Percentiles rank a stretch among this genome's conserved stretches.
Evolutionary conservation across 2,329 filamentous ascomycete genomes (phyloP).

Genomic region (Tolypocladium album): DNA sequence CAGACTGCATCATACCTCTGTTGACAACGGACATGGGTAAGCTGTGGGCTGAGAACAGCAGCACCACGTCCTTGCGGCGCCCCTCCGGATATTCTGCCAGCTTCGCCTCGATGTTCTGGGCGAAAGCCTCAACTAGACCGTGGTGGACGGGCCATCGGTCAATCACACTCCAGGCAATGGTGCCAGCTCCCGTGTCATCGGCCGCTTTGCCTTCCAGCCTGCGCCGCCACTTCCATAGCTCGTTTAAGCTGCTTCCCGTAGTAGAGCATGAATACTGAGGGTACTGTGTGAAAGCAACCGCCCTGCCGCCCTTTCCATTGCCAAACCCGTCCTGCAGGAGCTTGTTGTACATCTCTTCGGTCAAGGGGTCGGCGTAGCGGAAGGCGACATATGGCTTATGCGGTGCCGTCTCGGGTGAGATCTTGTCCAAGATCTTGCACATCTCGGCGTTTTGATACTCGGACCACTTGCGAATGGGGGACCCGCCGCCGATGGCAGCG

Average conservation of each 20-base stretch:
- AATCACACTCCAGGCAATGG: constrained; percentile 93
- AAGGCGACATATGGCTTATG: constrained; percentile 98
- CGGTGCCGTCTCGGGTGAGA: constrained; percentile 85
- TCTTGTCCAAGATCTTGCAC: constrained; percentile 91
- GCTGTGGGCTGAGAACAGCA: constrained; percentile 92
- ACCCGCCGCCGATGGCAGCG: constrained; percentile 89
- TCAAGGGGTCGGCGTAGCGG: constrained; percentile 86
- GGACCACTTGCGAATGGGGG: constrained; percentile 95
- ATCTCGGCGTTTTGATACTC: constrained; percentile 90
- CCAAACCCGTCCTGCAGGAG: constrained; percentile 86
- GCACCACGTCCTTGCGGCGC: constrained; percentile 65
- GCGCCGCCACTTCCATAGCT: constrained; percentile 95
- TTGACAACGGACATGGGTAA: constrained; percentile 97
- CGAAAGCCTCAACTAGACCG: constrained; percentile 85
- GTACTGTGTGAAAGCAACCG: constrained; percentile 96
- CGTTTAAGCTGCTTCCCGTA: constrained; percentile 90
- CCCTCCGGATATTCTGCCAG: constrained; percentile 77
- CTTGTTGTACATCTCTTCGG: constrained; percentile 82
- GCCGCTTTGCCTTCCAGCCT: constrained; percentile 69
- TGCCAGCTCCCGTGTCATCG: constrained; percentile 44
- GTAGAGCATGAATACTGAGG: constrained; percentile 98
- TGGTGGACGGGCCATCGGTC: constrained; percentile 93
- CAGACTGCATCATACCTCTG: constrained; percentile 42
- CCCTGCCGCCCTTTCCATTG: constrained; percentile 77
- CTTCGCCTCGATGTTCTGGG: constrained; percentile 80